phyloP scores from a whole-genome alignment of 768 basidiomycete species.

The Glaciozyma martinii region DNA sequence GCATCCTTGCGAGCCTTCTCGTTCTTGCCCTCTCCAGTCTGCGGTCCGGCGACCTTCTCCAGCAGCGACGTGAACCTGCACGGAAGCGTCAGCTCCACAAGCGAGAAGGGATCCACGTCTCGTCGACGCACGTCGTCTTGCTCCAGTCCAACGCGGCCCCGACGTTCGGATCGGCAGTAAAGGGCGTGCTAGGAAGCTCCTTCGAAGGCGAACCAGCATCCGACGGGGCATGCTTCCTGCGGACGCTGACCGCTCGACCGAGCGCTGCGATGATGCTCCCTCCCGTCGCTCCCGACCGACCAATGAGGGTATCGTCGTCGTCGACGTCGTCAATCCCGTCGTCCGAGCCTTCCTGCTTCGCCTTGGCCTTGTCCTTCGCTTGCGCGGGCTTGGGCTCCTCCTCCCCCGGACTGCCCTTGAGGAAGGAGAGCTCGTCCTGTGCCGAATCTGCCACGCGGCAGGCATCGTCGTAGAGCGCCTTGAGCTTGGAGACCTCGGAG shows the following conservation, averaged over 20 bases:
- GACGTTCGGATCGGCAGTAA: slow-evolving; percentile 11
- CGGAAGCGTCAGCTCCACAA: background rate
- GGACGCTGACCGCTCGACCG: slow-evolving; percentile 21
- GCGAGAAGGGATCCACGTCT: too few species aligned
- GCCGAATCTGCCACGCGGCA: slow-evolving; percentile 12
- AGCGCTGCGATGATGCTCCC: slow-evolving; percentile 18
- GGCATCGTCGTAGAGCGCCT: slow-evolving; percentile 11
- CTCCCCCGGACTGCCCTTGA: background rate
- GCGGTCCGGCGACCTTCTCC: slow-evolving; percentile 13
- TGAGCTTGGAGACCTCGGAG: background rate
- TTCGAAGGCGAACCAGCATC: background rate
- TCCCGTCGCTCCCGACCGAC: slow-evolving; percentile 12
- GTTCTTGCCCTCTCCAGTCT: slow-evolving; percentile 11
- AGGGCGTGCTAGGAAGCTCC: background rate
- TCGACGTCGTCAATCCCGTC: background rate
- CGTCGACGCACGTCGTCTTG: slow-evolving; percentile 18
- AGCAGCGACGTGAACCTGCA: slow-evolving; percentile 23
- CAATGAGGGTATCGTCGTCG: slow-evolving; percentile 11
- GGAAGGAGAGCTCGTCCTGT: slow-evolving; percentile 28
- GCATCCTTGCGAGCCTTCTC: background rate
- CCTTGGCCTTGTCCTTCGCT: background rate
- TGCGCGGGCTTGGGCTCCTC: background rate
- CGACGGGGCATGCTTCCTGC: background rate
- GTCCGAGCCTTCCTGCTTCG: background rate
- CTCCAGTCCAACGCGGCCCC: slow-evolving; percentile 24